Evolutionary conservation across 805 yeast species (phyloP).

Genomic region (Yarrowia sp.): DNA sequence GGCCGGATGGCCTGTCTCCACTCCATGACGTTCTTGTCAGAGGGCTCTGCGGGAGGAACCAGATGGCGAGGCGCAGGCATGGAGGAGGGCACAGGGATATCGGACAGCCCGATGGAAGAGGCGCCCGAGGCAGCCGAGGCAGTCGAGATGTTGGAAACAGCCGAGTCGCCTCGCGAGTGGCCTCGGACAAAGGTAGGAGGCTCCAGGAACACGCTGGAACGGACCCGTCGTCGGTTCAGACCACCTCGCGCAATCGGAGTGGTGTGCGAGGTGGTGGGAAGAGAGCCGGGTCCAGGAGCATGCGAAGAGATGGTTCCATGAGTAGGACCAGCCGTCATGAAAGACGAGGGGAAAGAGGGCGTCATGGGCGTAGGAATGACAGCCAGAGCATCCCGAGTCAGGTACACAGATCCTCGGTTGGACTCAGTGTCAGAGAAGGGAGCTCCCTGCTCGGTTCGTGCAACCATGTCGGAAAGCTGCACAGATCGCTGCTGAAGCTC

Average conservation of each 20-base stretch:
- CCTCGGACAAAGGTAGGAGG: neutral
- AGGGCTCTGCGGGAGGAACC: conserved; percentile 24
- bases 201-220: conserved; percentile 5
- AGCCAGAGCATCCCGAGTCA: neutral
- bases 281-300: neutral
- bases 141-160: neutral
- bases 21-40: neutral
- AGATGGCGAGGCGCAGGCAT: conserved; percentile 16
- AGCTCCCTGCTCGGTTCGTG: conserved; percentile 2
- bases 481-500: conserved; percentile 32
- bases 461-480: conserved; percentile 30
- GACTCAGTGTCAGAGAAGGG: conserved; percentile 1
- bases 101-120: conserved; percentile 10
- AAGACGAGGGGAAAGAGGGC: conserved; percentile 9
- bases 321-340: neutral
- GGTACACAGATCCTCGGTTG: neutral
- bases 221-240: conserved; percentile 4
- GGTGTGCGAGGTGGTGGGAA: conserved; percentile 18
- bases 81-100: conserved; percentile 12
- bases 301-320: neutral
- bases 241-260: conserved; percentile 17
- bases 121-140: neutral
- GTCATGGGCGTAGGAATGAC: conserved; percentile 9
- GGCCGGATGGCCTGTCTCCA: conserved; percentile 20
- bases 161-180: neutral